Conservation (phyloP, 1,284 basidiomycete genomes). For the Trametes versicolor region DNA sequence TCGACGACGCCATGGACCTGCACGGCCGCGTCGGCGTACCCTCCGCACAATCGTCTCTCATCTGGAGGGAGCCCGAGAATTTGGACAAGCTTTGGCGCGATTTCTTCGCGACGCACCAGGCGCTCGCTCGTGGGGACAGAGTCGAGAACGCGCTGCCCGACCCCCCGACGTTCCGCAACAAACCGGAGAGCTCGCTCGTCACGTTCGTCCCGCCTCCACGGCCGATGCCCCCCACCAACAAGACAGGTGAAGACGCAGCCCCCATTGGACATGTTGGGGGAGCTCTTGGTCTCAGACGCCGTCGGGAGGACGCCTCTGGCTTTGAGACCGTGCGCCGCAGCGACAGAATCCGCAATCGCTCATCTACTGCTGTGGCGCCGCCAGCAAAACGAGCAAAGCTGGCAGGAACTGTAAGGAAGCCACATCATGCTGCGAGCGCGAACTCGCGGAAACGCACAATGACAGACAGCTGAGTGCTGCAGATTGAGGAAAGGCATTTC, state of each 20-base stretch:
- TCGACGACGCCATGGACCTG: not conserved
- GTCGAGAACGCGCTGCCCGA: slow-evolving; percentile 1
- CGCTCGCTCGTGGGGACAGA: not conserved
- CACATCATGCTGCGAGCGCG: no score
- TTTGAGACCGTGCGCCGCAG: not conserved
- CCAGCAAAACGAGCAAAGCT: no score
- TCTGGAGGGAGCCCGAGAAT: not conserved
- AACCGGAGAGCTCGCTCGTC: not conserved
- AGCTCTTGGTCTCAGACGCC: not conserved
- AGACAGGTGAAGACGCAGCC: not conserved
- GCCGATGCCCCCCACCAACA: not conserved
- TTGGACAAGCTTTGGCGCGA: slow-evolving; percentile 1
- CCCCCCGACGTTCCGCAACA: not conserved
- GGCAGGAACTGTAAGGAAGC: no score
- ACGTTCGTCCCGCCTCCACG: not conserved
- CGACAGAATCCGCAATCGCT: not conserved
- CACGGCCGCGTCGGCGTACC: not conserved
- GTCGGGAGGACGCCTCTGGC: not conserved
- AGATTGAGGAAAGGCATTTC: no score
- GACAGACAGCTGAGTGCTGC: no score
- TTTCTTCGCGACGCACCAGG: slow-evolving; percentile 1
- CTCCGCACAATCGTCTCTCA: not conserved
- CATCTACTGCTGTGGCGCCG: not conserved
- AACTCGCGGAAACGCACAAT: no score
- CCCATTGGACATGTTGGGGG: not conserved